Evolutionary conservation across 2,329 filamentous ascomycete species (phyloP).

Genomic region (Fusarium siculi): DNA sequence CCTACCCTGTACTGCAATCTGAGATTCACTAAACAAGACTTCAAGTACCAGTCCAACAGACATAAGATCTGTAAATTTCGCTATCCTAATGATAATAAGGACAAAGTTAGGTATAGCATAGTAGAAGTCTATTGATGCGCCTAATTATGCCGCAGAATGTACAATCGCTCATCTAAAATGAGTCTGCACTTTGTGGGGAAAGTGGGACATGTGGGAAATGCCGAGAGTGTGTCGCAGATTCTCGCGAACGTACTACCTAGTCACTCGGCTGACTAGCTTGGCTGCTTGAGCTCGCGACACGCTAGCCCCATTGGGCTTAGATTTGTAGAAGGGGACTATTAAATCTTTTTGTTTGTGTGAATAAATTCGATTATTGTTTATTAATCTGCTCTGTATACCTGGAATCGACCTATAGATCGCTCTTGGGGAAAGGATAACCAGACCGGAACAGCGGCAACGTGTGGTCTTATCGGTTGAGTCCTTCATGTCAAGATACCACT

Average conservation of each 20-base stretch:
- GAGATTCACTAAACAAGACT: fast-evolving
- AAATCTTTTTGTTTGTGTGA: neutral
- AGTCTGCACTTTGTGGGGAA: neutral
- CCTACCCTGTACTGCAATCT: neutral
- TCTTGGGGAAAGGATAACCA: neutral
- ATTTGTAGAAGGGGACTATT: fast-evolving
- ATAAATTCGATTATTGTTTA: neutral
- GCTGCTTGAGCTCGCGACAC: neutral
- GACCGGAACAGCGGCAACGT: neutral
- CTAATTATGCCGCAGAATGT: neutral
- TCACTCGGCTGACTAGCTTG: neutral
- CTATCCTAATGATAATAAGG: fast-evolving
- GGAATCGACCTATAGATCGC: too few species aligned
- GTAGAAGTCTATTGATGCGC: neutral
- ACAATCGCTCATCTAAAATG: neutral
- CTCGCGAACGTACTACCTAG: too few species aligned
- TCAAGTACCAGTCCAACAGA: neutral
- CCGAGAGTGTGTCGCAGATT: neutral
- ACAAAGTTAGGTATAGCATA: fast-evolving
- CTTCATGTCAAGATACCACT: neutral
- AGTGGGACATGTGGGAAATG: neutral
- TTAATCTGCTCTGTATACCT: neutral
- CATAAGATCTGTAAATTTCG: fast-evolving
- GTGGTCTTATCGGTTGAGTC: neutral
- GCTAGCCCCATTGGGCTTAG: too few species aligned